phyloP scores from a whole-genome alignment of 345 rosid genomes.

The Camelina sativa region DNA sequence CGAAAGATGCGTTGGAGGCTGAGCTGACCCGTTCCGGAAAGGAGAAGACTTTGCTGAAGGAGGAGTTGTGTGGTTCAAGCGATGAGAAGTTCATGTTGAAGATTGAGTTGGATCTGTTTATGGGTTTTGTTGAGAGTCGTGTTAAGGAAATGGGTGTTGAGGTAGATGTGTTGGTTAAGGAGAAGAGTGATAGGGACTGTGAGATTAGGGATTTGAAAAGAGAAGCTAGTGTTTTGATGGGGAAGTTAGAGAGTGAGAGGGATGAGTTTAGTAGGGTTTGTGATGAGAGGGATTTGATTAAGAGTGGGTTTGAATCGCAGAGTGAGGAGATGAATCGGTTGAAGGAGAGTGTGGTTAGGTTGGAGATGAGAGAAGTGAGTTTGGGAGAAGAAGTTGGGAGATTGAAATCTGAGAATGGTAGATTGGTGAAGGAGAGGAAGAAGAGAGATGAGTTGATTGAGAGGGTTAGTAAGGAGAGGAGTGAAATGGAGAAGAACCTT shows the following conservation, averaged over 20 bases:
- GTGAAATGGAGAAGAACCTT: slow-evolving; percentile 45
- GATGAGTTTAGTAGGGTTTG: slow-evolving; percentile 40
- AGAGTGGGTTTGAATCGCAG: slow-evolving; percentile 46
- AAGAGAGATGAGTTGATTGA: slow-evolving; percentile 42
- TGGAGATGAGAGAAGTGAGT: slow-evolving; percentile 47
- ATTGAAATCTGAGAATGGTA: slow-evolving; percentile 43
- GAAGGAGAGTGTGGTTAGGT: slow-evolving; percentile 46
- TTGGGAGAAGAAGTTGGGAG: slow-evolving; percentile 50
- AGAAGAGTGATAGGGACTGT: slow-evolving; percentile 50
- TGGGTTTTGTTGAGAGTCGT: slow-evolving; percentile 51
- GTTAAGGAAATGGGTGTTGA: slow-evolving; percentile 49
- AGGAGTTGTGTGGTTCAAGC: slow-evolving; percentile 45
- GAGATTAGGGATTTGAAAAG: slow-evolving; percentile 52
- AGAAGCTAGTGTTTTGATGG: slow-evolving; percentile 46
- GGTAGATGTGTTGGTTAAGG: slow-evolving; percentile 42
- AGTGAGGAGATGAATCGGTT: slow-evolving; percentile 47
- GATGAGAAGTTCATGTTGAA: slow-evolving; percentile 53
- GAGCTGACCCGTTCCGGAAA: slow-evolving; percentile 48
- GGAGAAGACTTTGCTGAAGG: slow-evolving; percentile 45
- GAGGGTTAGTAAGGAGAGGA: slow-evolving; percentile 43
- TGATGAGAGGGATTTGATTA: slow-evolving; percentile 58
- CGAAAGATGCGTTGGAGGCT: slow-evolving; percentile 54
- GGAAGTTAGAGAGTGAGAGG: slow-evolving; percentile 52
- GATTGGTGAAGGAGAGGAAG: slow-evolving; percentile 47
- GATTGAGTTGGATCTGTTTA: slow-evolving; percentile 55